Base-by-base conservation (phyloP, 2,329 filamentous ascomycete species). In the Truncatella angustata region DNA sequence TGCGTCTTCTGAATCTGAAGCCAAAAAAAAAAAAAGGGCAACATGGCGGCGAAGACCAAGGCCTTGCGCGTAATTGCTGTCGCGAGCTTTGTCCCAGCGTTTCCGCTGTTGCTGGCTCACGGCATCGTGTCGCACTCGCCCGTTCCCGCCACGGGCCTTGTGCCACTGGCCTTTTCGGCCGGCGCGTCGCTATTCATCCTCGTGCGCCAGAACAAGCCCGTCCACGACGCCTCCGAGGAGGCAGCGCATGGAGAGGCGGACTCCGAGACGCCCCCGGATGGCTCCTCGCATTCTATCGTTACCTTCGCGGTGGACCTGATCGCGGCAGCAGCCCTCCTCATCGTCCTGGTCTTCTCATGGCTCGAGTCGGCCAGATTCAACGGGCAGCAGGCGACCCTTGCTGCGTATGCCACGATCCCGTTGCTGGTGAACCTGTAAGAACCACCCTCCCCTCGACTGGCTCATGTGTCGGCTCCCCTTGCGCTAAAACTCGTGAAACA, bases 341-440 rank as follows among this genome's bases (percentile, higher is more conserved):
- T 70, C 5, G 69, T 74, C 4, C 53, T 76, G 47, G 68, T 73
- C 20, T 70, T 72, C 32, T 73, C 71, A 1, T 75, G 72, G 71
- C 66, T 68, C 35, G 55, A 57, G 30, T 60, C 60, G 14, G 54
- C 59, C 5, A 45, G 52, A 18, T 24, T 46, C 10, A 60, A 62
- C 24, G 59, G 66, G 3, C 62, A 66, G 49, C 54, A 72, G 45
- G 68, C 64, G 36, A 73, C 73, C 71, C 63, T 75, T 28, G 71
- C 70, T 34, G 68, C 72, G 11, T 75, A 75, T 56, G 66, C 67
- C 10, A 75, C 73, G 3, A 66, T 75, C 16, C 73, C 72, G 34
- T 61, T 75, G 39, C 56, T 75, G 24, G 51, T 68, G 30, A 73
- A 69, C 56, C 73, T 74, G 73, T 74, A 62, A 56, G 69, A 18